Percentiles rank a stretch among this genome's conserved stretches.
These are phyloP conservation scores for Nicotiana undulata DNA, from an alignment of 257 asterid genomes.

Conservation along the genomic window DNA sequence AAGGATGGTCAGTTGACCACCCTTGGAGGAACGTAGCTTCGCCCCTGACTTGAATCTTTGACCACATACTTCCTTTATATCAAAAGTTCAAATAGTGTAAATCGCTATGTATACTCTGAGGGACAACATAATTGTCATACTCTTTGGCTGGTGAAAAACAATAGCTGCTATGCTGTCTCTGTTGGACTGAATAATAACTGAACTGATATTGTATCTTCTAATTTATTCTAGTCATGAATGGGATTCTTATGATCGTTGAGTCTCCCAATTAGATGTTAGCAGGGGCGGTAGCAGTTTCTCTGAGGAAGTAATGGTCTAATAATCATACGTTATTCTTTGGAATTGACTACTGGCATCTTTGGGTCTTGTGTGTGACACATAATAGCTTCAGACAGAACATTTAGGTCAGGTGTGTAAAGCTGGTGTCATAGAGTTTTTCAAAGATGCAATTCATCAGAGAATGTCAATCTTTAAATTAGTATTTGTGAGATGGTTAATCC, in stretches of 20 bases:
- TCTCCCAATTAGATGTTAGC: neutral
- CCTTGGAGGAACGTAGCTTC: too few relatives aligned
- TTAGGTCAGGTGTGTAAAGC: neutral
- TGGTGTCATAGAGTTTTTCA: neutral
- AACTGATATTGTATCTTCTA: neutral
- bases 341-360: neutral
- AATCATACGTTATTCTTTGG: neutral
- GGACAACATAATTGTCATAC: neutral
- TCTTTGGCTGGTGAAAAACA: neutral
- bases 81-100: neutral
- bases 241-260: neutral
- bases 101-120: neutral
- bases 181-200: neutral
- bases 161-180: neutral
- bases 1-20: too few relatives aligned
- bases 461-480: neutral
- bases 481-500: neutral
- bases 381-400: neutral
- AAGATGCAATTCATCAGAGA: neutral
- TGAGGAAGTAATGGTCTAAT: neutral
- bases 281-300: neutral
- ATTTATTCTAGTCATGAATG: neutral
- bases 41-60: neutral
- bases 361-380: neutral
- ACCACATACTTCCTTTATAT: neutral